These are phyloP conservation scores for Colletotrichum viniferum DNA, from an alignment of 2,329 filamentous ascomycete species.

Conservation along the genomic window DNA sequence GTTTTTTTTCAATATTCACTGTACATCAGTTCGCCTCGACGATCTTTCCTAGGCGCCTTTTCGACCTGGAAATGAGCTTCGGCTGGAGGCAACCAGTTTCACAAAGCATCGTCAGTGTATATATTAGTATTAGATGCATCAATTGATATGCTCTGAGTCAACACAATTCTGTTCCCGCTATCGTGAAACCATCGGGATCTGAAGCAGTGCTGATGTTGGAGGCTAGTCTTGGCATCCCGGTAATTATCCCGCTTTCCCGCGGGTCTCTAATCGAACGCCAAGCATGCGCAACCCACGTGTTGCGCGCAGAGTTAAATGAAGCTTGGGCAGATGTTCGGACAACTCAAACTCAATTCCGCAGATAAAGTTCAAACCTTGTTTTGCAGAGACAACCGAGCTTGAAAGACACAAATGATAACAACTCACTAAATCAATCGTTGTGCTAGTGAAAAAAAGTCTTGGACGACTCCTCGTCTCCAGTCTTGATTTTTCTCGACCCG, in stretches of 20 bases:
- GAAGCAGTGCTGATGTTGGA: not conserved
- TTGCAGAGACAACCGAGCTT: not conserved
- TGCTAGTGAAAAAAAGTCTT: not conserved
- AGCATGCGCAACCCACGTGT: not conserved
- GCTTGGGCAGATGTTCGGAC: not conserved
- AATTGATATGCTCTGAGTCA: not conserved
- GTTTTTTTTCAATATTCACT: not conserved
- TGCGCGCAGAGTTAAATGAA: not conserved
- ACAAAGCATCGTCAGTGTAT: constrained; percentile 10
- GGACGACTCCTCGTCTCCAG: not conserved
- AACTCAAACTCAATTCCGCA: not conserved
- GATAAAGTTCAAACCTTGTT: not conserved
- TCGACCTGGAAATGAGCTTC: constrained; percentile 6
- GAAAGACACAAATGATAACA: not conserved
- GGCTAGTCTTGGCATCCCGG: not conserved
- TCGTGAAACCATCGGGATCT: not conserved
- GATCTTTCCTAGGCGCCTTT: not conserved
- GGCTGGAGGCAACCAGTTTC: constrained; percentile 6
- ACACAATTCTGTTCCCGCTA: not conserved
- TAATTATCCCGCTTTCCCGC: not conserved
- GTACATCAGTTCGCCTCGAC: constrained; percentile 14
- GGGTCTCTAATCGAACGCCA: not conserved
- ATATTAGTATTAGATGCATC: not conserved
- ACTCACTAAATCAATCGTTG: not conserved
- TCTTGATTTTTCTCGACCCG: not conserved